Base-by-base conservation (phyloP, 352 stramenopile genomes). In the Pythium insidiosum region DNA sequence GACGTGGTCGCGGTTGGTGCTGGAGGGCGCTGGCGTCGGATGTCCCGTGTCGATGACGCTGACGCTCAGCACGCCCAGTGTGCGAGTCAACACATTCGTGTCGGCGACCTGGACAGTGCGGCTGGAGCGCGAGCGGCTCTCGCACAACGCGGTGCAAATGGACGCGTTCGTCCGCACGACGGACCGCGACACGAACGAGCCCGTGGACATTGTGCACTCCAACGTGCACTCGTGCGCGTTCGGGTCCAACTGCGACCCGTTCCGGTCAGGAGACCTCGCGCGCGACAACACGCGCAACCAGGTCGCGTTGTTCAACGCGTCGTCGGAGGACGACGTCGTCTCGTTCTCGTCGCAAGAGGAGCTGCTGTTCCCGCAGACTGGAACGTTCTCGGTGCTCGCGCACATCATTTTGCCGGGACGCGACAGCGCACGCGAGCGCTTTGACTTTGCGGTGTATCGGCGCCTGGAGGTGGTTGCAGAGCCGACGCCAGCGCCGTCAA, bases 361-460 rank as follows among this genome's bases (percentile, higher is more conserved):
- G 29, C 41, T 68, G 23, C 12, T 34, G 6, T 68, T 43, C 50
- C 38, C 36, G 3, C 13, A 43, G 6, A 0, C 40, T 3, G 55
- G 59, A 1, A 34, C 55, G 34, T 68, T 53, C 50, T 59, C 55
- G 11, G 54, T 68, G 18, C 31, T 68, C 25, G 55, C 59, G 22
- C 59, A 68, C 23, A 50, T 68, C 36, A 62, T 68, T 26, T 21
- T 68, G 3, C 43, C 49, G 11, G 44, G 49, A 10, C 12, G 15
- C 15, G n/a, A n/a, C n/a, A 52, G 43, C 12, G 23, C 19, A 1
- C 38, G 25, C 18, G 45, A 56, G 37, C 59, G 59, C 25, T 57
- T 51, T 21, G 59, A 68, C 43, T 65, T 50, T 19, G 59, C 46
- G 6, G 59, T 62, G n/a, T 68, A 61, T 44, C 22, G 46, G n/a